Base-by-base conservation (phyloP, 2,329 filamentous ascomycete species). In the Coniochaeta hoffmannii region DNA sequence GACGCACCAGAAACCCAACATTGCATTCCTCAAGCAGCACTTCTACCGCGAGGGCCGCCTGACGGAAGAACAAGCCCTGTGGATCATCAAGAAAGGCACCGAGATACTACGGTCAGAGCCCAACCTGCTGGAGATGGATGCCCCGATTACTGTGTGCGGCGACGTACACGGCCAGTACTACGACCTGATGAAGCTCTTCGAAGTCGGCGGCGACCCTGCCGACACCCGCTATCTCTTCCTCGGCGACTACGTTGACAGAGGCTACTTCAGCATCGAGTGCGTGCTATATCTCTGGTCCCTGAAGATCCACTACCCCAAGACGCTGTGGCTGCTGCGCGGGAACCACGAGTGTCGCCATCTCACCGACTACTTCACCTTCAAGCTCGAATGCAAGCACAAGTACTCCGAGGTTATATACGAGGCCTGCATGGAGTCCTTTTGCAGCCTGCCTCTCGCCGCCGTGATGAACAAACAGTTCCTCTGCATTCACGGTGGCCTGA, bases 391-490 rank as follows among this genome's bases (percentile, higher is more conserved):
- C 81, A 97, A 96, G 78, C 94, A 99, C 83, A 99, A 99, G 74
- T 99, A 99, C 76, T 96, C 90, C 32, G 94, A 97, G 76, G 83
- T 83, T 61, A 83, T 99, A 58, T 99, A 99, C 71, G 93, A 99
- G 68, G 93, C 94, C 56, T 97, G 94, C 76, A 96, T 97, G 85
- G 93, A 99, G 62, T 95, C 94, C 0, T 99, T 99, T 80, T 99
- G 94, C 76, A 82, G 88, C 61, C 77, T 99, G 60, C 94, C 94
- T 30, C 78, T 99, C 64, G 94, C 94, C 56, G 94, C 94, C 28
- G 87, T 99, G 63, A 99, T 99, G 94, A 99, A 99, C 83, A 99
- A 99, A 80, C 94, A 99, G 73, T 99, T 99, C 73, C 77, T 99
- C 63, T 99, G 94, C 71, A 97, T 99, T 65, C 94, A 99, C 70